Evolutionary conservation across 768 basidiomycete species (phyloP).

Genomic region (Trametes sanguinea): DNA sequence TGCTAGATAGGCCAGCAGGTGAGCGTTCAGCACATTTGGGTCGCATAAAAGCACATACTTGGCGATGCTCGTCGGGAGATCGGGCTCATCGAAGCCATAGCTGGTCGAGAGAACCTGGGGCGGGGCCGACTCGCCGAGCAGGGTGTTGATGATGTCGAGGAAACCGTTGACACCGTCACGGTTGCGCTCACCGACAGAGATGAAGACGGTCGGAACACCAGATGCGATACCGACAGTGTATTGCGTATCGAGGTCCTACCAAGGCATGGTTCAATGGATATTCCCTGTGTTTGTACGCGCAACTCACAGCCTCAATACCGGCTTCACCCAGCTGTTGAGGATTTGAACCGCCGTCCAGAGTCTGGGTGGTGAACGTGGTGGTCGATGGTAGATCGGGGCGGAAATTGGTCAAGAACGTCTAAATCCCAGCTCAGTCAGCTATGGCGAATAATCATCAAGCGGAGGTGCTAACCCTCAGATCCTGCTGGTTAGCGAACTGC

Average conservation of each 20-base stretch:
- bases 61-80: slow-evolving; percentile 27
- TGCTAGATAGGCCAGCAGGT: slow-evolving; percentile 14
- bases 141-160: slow-evolving; percentile 55
- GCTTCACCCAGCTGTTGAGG: slow-evolving; percentile 28
- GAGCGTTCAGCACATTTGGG: background rate
- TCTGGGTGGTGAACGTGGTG: slow-evolving; percentile 30
- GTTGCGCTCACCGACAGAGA: slow-evolving; percentile 19
- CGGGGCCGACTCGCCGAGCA: slow-evolving; percentile 43
- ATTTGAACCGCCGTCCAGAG: slow-evolving; percentile 35
- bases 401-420: slow-evolving; percentile 30
- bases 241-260: slow-evolving; percentile 32
- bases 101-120: slow-evolving; percentile 69
- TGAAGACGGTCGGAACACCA: slow-evolving; percentile 11
- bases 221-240: slow-evolving; percentile 20
- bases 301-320: slow-evolving; percentile 34
- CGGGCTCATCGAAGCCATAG: slow-evolving; percentile 48
- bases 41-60: slow-evolving; percentile 27
- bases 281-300: background rate
- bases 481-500: slow-evolving; percentile 35
- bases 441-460: slow-evolving; percentile 18
- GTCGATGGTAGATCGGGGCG: slow-evolving; percentile 29
- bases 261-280: slow-evolving; percentile 5
- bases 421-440: slow-evolving; percentile 38
- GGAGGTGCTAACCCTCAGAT: slow-evolving; percentile 27
- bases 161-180: slow-evolving; percentile 27